These are phyloP conservation scores for Pseudocercospora eumusae DNA, from an alignment of 2,329 filamentous ascomycete species.

Conservation along the genomic window DNA sequence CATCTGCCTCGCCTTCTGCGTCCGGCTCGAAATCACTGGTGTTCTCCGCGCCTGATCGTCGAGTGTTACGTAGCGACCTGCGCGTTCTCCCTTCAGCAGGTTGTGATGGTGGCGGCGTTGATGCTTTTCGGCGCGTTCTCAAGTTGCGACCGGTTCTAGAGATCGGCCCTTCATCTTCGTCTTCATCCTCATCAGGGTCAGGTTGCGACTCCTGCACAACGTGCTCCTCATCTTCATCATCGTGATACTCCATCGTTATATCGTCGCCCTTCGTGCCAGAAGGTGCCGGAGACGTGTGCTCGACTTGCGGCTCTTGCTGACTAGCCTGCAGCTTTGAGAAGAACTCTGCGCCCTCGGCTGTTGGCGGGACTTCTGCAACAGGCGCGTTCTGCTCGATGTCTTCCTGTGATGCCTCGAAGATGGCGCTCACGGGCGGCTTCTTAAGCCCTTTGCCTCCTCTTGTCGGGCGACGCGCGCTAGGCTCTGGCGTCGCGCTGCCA, in stretches of 20 bases:
- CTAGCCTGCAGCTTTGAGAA: slow-evolving; percentile 32
- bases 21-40: slow-evolving; percentile 66
- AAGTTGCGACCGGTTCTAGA: slow-evolving; percentile 48
- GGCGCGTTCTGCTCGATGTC: slow-evolving; percentile 44
- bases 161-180: slow-evolving; percentile 59
- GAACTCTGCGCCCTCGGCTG: slow-evolving; percentile 41
- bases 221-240: slow-evolving; percentile 48
- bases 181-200: slow-evolving; percentile 48
- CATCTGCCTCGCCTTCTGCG: slow-evolving; percentile 57
- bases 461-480: slow-evolving; percentile 44
- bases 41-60: slow-evolving; percentile 53
- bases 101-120: slow-evolving; percentile 37
- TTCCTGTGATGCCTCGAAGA: slow-evolving; percentile 58
- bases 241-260: slow-evolving; percentile 34
- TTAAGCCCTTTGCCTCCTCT: slow-evolving; percentile 53
- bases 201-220: slow-evolving; percentile 47
- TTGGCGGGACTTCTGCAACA: slow-evolving; percentile 15
- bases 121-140: slow-evolving; percentile 35
- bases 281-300: slow-evolving; percentile 37
- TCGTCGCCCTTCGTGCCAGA: slow-evolving; percentile 19
- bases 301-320: slow-evolving; percentile 39
- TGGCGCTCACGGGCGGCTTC: slow-evolving; percentile 48
- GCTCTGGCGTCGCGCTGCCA: slow-evolving; percentile 55
- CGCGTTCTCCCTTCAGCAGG: slow-evolving; percentile 40
- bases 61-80: slow-evolving; percentile 43